These are phyloP conservation scores for Pseudocercospora vitis DNA, from an alignment of 2,329 filamentous ascomycete genomes.

Conservation along the genomic window DNA sequence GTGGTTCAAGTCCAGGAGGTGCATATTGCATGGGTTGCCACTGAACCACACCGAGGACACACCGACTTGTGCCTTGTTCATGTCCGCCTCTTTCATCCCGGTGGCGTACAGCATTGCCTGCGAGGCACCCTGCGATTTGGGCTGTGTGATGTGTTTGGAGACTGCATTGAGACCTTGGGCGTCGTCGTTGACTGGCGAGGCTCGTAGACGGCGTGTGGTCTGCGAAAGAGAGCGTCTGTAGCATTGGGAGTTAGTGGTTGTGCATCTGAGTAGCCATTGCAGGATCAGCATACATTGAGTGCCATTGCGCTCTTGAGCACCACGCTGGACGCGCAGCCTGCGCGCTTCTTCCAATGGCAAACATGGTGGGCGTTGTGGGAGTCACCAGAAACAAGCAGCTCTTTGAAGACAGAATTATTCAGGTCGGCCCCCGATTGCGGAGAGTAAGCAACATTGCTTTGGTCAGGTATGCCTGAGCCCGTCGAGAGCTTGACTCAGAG, in stretches of 20 bases:
- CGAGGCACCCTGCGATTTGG: constrained; percentile 95
- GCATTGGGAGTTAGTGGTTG: not conserved
- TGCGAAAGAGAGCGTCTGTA: constrained; percentile 16
- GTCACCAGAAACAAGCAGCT: not conserved
- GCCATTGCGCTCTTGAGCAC: constrained; percentile 29
- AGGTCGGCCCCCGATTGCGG: not conserved
- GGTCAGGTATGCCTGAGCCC: not conserved
- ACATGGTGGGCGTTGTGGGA: constrained; percentile 16
- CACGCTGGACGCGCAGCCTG: constrained; percentile 25
- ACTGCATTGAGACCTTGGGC: constrained; percentile 69
- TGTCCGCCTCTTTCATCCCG: constrained; percentile 78
- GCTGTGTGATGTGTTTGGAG: constrained; percentile 84
- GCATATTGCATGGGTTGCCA: constrained; percentile 99
- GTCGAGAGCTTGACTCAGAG: not conserved
- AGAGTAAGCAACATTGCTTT: not conserved
- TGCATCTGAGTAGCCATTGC: not conserved
- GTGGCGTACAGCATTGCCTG: constrained; percentile 99
- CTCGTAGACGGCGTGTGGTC: constrained; percentile 24
- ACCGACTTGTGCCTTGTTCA: constrained; percentile 95
- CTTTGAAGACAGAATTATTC: not conserved
- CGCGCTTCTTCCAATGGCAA: constrained; percentile 18
- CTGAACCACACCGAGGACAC: constrained; percentile 98
- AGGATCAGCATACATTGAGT: constrained; percentile 16
- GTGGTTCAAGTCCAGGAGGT: constrained; percentile 84
- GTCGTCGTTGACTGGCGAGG: constrained; percentile 28